These are phyloP conservation scores for Cubamyces sp. DNA, from an alignment of 768 basidiomycete genomes.

Conservation along the genomic window DNA sequence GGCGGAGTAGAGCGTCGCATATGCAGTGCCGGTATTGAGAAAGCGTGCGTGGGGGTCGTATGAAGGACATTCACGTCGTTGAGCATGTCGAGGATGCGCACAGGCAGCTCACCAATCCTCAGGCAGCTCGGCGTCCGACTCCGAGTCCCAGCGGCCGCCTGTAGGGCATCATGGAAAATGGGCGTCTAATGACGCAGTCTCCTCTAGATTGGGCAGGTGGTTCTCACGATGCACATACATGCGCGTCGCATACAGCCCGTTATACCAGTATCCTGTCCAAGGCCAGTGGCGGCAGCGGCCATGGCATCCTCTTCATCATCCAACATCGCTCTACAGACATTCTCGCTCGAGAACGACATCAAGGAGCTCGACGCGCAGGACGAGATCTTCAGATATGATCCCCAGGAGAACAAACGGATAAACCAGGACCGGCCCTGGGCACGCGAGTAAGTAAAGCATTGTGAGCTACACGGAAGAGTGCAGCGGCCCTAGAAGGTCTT, in stretches of 20 bases:
- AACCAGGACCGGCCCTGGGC: constrained; percentile 80
- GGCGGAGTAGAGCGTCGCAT: background rate
- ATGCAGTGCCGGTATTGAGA: background rate
- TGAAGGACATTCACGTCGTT: constrained; percentile 22
- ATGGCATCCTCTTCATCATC: constrained; percentile 40
- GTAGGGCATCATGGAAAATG: too few relatives aligned
- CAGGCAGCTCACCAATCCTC: background rate
- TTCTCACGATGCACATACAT: constrained; percentile 16
- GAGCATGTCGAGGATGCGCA: constrained; percentile 24
- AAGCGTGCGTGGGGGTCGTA: constrained; percentile 9
- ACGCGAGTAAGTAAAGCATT: constrained; percentile 67
- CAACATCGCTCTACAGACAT: constrained; percentile 70
- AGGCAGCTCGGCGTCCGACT: background rate
- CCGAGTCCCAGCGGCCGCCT: background rate
- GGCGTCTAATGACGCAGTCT: background rate
- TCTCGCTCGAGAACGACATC: constrained; percentile 73
- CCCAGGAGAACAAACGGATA: constrained; percentile 65
- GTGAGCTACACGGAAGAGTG: background rate
- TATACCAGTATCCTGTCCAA: background rate
- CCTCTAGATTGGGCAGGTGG: background rate
- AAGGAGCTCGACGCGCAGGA: constrained; percentile 74
- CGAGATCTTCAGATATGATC: constrained; percentile 78
- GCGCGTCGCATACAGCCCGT: constrained; percentile 13
- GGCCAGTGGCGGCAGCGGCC: constrained; percentile 17
- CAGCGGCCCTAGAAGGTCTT: background rate